These are phyloP conservation scores for Cairneyella variabilis DNA, from an alignment of 495 filamentous ascomycete genomes.

Conservation along the genomic window DNA sequence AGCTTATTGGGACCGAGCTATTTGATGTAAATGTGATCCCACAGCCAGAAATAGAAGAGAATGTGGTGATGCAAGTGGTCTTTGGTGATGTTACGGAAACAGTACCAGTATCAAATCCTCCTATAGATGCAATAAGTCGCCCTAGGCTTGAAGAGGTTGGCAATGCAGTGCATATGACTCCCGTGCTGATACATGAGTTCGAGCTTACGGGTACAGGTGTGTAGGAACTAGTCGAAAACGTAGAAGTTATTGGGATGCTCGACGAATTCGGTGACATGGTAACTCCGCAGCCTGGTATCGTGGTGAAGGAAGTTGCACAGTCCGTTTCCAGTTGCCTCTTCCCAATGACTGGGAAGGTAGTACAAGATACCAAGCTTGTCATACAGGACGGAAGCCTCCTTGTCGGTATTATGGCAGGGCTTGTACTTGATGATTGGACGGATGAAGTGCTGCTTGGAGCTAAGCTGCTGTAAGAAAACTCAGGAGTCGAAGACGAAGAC, in stretches of 20 bases:
- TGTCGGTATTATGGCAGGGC: background rate
- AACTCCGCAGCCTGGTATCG: background rate
- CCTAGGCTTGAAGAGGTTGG: too few relatives aligned
- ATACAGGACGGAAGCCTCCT: background rate
- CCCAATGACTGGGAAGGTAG: background rate
- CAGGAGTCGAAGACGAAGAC: background rate
- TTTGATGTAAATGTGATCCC: background rate
- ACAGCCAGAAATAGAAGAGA: background rate
- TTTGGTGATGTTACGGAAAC: too few relatives aligned
- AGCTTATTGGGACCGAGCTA: background rate
- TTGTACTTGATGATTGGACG: background rate
- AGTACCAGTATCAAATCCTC: too few relatives aligned
- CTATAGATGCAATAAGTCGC: too few relatives aligned
- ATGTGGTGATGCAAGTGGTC: background rate
- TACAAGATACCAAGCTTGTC: background rate
- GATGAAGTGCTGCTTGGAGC: background rate
- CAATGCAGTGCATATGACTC: background rate
- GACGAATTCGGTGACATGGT: background rate
- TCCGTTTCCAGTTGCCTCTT: background rate
- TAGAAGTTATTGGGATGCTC: background rate
- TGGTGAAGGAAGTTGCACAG: background rate
- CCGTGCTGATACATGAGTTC: background rate
- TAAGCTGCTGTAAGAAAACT: too few relatives aligned
- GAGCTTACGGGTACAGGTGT: background rate
- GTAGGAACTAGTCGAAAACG: background rate